Evolutionary conservation across 2,329 filamentous ascomycete species (phyloP), one percentile per base, ranked within the genome.

Genomic region (Monosporascus sp.): DNA sequence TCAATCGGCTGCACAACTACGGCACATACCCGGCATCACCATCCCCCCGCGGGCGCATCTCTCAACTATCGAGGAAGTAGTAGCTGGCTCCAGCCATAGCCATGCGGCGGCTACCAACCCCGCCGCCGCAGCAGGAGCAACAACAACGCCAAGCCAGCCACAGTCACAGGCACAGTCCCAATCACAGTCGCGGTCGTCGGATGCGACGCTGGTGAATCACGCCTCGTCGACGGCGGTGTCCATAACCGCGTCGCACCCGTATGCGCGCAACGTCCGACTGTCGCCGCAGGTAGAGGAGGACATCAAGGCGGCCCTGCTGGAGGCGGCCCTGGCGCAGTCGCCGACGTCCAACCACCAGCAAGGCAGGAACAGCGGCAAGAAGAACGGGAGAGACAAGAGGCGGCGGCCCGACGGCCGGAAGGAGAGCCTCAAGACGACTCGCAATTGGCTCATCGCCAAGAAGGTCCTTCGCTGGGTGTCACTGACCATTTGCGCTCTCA

Each of bases 241-340:
- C 9, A 27, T 46, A 18, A 46, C 43, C 14, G 43, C 43, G 6
- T 25, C 43, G 24, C 22, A 27, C 24, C 43, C 43, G 24, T 22
- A 22, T 15, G 43, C 22, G 24, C 9, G 20, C 43, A 27, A 14
- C 4, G 25, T 46, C 43, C 43, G 43, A 22, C 56, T 58, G 8
- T 53, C 56, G 14, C 18, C 44, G 36, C 50, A 54, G 15, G 25
- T 57, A 38, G 54, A 58, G 25, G 54, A 58, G 18, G 56, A 58
- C 2, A 54, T 58, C 24, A 57, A 54, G 46, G 52, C 52, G 31
- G 54, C 56, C 2, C 54, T 58, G 11, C 48, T 53, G 5, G 54
- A 52, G 27, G 46, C 52, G 1, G 48, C 52, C 45, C 39, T 48
- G 7, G 11, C 52, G 18, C 43, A 46, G 31, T 11, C 31, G 20